Evolutionary conservation across 2,329 filamentous ascomycete genomes (phyloP), one percentile per base, ranked within the genome.

Genomic region (Colletotrichum noveboracense): DNA sequence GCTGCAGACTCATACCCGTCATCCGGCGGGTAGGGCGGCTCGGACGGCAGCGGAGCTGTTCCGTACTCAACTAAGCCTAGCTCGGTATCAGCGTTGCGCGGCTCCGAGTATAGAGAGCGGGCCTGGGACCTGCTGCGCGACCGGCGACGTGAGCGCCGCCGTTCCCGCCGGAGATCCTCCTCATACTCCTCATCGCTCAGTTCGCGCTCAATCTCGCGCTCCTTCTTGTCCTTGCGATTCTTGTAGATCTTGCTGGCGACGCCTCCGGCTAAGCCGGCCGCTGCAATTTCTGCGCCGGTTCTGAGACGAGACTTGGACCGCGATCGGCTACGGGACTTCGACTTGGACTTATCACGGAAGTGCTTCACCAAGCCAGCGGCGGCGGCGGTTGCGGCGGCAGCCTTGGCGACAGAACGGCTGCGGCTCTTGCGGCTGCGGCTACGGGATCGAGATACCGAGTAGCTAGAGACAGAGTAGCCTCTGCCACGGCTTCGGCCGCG

Each of bases 31-130:
- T 83, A 80, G 64, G 82, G 83, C 78, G 84, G 82, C 38, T 81
- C 80, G 76, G 83, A 80, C 77, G 86, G 84, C 78, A 93, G 87
- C 79, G 91, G 91, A 78, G 89, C 87, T 81, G 86, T 87, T 79
- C 91, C 91, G 87, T 93, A 93, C 83, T 93, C 90, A 89, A 93
- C 90, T 88, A 93, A 88, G 86, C 91, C 91, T 91, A 93, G 86
- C 86, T 92, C 90, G 87, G 88, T 89, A 90, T 93, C 91, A 92
- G 89, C 88, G 83, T 82, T 78, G 78, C 84, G 85, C 81, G 85
- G 85, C 83, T 89, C 87, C 80, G 87, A 87, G 85, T 87, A 85
- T 83, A 84, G 85, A 86, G 86, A 85, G 85, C 85, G 84, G 85
- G 87, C 86, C 81, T 83, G 83, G 84, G 90, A 91, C 85, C 88